Evolutionary conservation across 306 rosid species (phyloP).

Genomic region (Cucumis hystrix): DNA sequence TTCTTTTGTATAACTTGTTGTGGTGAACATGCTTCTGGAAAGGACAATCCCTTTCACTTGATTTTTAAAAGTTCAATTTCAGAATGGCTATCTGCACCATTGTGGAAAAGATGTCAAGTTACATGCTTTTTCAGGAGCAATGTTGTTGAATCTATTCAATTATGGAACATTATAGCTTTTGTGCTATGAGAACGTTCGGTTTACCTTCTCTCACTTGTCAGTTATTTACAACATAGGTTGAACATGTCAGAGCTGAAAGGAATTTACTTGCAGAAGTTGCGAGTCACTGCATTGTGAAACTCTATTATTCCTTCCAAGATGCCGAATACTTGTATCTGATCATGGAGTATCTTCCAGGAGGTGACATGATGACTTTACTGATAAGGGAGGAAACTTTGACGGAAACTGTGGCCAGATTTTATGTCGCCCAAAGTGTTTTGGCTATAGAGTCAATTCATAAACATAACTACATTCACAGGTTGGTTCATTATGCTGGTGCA

Average conservation of each 20-base stretch:
- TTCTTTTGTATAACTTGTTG: background rate
- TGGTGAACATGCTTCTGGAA: background rate
- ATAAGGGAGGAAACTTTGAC: conserved; percentile 94
- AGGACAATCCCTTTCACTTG: background rate
- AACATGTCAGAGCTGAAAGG: conserved; percentile 78
- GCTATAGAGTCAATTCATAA: conserved; percentile 85
- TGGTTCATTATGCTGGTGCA: conserved; percentile 9
- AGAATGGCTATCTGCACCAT: background rate
- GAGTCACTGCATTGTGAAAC: conserved; percentile 81
- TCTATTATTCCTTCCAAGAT: conserved; percentile 89
- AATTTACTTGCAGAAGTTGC: conserved; percentile 92
- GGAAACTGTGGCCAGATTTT: conserved; percentile 69
- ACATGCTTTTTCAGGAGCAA: background rate
- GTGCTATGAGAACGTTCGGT: background rate
- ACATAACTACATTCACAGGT: conserved; percentile 88
- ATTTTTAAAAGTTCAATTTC: background rate
- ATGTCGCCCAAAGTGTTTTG: conserved; percentile 55
- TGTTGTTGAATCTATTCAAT: background rate
- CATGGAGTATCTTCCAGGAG: conserved; percentile 96
- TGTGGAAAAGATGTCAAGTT: background rate
- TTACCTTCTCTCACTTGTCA: background rate
- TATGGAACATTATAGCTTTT: background rate
- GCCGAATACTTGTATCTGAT: conserved; percentile 69
- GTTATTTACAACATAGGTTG: conserved; percentile 25
- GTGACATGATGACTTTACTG: conserved; percentile 90